These are phyloP conservation scores for Lentinula raphanica DNA, from an alignment of 768 basidiomycete species.

Conservation along the genomic window DNA sequence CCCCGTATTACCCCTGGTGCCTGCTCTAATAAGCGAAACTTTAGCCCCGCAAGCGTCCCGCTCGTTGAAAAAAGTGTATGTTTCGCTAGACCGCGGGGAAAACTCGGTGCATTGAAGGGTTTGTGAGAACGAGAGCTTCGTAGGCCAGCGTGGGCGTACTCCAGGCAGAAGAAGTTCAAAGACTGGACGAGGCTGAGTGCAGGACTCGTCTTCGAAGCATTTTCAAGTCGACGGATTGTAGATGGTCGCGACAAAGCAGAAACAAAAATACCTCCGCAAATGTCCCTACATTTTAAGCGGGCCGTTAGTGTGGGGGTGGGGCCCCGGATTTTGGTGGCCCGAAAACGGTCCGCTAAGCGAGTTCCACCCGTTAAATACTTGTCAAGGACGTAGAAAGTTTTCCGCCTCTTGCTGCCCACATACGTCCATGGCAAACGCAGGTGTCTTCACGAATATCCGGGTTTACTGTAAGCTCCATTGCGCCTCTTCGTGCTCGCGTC, in stretches of 20 bases:
- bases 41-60: no score
- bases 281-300: not conserved
- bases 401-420: not conserved
- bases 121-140: no score
- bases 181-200: no score
- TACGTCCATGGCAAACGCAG: not conserved
- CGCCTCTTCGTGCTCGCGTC: not conserved
- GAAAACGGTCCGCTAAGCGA: not conserved
- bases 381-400: not conserved
- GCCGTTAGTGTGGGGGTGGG: not conserved
- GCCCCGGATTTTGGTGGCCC: not conserved
- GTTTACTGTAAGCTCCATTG: constrained; percentile 35
- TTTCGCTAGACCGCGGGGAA: not conserved
- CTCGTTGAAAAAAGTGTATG: no score
- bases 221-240: no score
- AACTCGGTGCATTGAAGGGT: not conserved
- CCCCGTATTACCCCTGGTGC: not conserved
- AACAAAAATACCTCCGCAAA: not conserved
- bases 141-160: not conserved
- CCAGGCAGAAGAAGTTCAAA: no score
- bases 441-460: constrained; percentile 32
- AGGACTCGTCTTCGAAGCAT: no score
- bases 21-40: not conserved
- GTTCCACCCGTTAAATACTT: not conserved
- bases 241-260: not conserved